Percentiles rank a stretch among this genome's conserved stretches.
Conservation (phyloP, 495 filamentous ascomycete genomes). For the Clohesyomyces aquaticus region DNA sequence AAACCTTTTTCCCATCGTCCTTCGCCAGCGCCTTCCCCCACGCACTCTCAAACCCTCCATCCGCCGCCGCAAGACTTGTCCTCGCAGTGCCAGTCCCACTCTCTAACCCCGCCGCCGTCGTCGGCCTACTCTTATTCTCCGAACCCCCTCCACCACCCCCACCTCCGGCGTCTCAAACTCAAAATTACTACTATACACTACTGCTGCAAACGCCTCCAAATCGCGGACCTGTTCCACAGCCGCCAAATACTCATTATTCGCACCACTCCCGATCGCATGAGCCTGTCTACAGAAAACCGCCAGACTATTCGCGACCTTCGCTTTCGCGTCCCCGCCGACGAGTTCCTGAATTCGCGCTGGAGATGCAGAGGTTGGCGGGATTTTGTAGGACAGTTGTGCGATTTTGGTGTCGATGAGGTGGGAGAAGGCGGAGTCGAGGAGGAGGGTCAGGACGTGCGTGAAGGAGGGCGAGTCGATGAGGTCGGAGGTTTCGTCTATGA, state of each 20-base stretch:
- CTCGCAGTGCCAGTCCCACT: constrained; percentile 49
- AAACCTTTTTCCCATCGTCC: constrained; percentile 20
- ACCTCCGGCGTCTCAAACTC: constrained; percentile 64
- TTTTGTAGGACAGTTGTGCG: constrained; percentile 73
- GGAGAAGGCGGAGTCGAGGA: constrained; percentile 86
- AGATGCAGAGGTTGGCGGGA: constrained; percentile 50
- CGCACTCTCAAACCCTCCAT: constrained; percentile 63
- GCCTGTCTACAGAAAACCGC: constrained; percentile 86
- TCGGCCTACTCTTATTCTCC: constrained; percentile 20
- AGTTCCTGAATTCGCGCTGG: constrained; percentile 52
- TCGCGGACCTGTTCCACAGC: constrained; percentile 76
- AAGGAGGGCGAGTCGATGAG: constrained; percentile 93
- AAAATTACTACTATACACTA: constrained; percentile 92
- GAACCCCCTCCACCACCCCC: constrained; percentile 2
- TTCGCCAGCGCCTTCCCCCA: constrained; percentile 61
- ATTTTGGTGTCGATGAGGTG: constrained; percentile 79
- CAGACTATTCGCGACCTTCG: constrained; percentile 87
- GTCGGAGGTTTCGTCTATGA: constrained; percentile 96
- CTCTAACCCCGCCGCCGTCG: constrained; percentile 30
- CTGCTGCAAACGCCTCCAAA: constrained; percentile 90
- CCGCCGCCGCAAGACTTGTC: constrained; percentile 45
- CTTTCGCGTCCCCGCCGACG: constrained; percentile 52
- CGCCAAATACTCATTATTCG: constrained; percentile 84
- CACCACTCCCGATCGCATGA: constrained; percentile 83
- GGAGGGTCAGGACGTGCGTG: constrained; percentile 75